Base-by-base conservation (phyloP, 2,329 filamentous ascomycete species). In the Nigrograna mackinnonii region DNA sequence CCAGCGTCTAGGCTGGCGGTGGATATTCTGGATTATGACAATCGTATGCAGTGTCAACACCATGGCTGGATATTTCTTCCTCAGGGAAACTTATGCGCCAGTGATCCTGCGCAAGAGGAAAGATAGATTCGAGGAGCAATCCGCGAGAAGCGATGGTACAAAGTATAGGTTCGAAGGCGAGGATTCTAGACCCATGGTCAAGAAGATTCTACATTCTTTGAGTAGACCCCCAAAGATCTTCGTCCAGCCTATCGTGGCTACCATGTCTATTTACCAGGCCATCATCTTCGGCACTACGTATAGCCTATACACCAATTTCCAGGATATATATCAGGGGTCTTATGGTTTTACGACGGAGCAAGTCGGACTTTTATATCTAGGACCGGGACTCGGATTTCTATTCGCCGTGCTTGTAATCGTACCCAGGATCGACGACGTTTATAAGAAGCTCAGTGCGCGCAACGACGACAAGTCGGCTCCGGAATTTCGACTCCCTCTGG, bases 271-370 rank as follows among this genome's bases (percentile, higher is more conserved):
- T 1, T 77, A 76, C 44, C 73, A 76, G 49, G 72, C 73, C 4
- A 54, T 75, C 3, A 61, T 75, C 32, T 75, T 76, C 42, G 71
- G 67, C n/a, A 75, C 72, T 1, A 76, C 71, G 4, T 76, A 75
- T 57, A 68, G 61, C 43, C 67, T 76, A 35, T 76, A 74, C 56
- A 75, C 73, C 6, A 76, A 76, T 47, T 70, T 76, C 57, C 71
- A 75, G 48, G 66, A 68, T 14, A 75, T 76, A 43, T 76, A 72
- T 45, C 52, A 62, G 16, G 67, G 64, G 37, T 45, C 58, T 7
- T 77, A 76, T 44, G 69, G 69, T 43, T 75, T 76, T 54, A 67
- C 52, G 37, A 76, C 72, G 3, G 71, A 74, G 43, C 66, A 75
- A 50, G 71, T 75, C 16, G 73, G 73, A 1, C 54, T 76, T 1